Evolutionary conservation across 148 eudicot species (phyloP).

Genomic region (Pharnaceum exiguum): DNA sequence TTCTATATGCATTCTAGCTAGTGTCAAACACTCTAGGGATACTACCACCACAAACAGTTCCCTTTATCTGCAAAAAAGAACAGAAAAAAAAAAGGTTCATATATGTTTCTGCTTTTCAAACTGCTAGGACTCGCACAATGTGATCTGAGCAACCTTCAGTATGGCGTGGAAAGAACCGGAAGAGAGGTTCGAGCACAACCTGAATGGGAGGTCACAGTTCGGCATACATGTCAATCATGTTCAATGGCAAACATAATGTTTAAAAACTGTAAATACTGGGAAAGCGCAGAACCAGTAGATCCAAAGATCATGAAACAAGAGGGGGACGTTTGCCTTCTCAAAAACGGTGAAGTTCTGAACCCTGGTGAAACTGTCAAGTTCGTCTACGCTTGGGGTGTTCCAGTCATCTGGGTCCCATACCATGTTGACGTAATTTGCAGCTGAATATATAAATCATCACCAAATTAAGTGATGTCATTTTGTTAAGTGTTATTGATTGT

Average conservation of each 20-base stretch:
- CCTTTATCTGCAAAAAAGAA: too few relatives aligned
- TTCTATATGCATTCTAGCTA: too few relatives aligned
- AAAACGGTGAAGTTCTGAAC: background rate
- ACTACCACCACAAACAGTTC: too few relatives aligned
- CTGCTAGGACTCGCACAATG: conserved; percentile 5
- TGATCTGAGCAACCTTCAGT: conserved; percentile 7
- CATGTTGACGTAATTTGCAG: background rate
- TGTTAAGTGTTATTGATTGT: too few relatives aligned
- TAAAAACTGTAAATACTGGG: conserved; percentile 8
- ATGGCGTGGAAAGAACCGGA: conserved; percentile 10
- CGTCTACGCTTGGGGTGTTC: conserved; percentile 23
- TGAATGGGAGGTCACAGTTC: conserved; percentile 6
- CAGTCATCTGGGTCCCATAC: conserved; percentile 8
- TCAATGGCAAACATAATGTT: conserved; percentile 10
- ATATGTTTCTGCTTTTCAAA: too few relatives aligned
- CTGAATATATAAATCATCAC: too few relatives aligned
- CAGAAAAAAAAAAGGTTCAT: too few relatives aligned
- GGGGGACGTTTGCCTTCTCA: background rate
- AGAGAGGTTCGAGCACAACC: background rate
- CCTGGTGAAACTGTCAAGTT: conserved; percentile 4
- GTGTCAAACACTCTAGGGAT: too few relatives aligned
- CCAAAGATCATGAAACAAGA: background rate
- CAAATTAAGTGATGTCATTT: too few relatives aligned
- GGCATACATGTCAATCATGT: conserved; percentile 8
- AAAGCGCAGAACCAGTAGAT: conserved; percentile 16